Evolutionary conservation across 2,329 filamentous ascomycete genomes (phyloP).

Genomic region (Monosporascus sp.): DNA sequence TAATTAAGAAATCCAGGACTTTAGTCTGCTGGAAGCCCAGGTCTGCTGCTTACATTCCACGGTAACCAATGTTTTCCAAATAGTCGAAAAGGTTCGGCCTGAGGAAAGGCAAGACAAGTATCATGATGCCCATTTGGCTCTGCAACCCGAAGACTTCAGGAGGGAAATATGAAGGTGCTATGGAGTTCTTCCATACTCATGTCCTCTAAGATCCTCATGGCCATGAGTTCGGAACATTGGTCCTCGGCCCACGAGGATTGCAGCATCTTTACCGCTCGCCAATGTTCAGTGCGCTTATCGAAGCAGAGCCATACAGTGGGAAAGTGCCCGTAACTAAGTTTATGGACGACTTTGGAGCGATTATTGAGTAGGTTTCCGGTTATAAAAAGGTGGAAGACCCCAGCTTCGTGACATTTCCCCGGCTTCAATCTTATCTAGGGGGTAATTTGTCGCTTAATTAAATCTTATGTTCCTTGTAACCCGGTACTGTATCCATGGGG

Average conservation of each 20-base stretch:
- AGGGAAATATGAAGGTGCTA: not conserved
- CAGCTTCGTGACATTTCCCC: too few species aligned
- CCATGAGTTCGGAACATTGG: not conserved
- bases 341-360: not conserved
- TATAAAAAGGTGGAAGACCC: too few species aligned
- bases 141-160: not conserved
- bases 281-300: not conserved
- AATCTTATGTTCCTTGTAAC: too few species aligned
- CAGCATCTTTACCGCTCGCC: not conserved
- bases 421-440: too few species aligned
- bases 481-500: too few species aligned
- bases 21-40: not conserved
- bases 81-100: not conserved
- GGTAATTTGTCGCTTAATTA: too few species aligned
- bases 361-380: not conserved
- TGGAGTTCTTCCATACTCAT: not conserved
- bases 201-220: not conserved
- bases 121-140: not conserved
- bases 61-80: too few species aligned
- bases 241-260: not conserved
- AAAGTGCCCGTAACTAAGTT: not conserved
- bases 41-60: not conserved
- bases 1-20: not conserved
- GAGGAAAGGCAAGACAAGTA: not conserved
- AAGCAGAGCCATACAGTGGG: not conserved